These are phyloP conservation scores for Fusarium tricinctum DNA, from an alignment of 2,329 filamentous ascomycete genomes.

Conservation along the genomic window DNA sequence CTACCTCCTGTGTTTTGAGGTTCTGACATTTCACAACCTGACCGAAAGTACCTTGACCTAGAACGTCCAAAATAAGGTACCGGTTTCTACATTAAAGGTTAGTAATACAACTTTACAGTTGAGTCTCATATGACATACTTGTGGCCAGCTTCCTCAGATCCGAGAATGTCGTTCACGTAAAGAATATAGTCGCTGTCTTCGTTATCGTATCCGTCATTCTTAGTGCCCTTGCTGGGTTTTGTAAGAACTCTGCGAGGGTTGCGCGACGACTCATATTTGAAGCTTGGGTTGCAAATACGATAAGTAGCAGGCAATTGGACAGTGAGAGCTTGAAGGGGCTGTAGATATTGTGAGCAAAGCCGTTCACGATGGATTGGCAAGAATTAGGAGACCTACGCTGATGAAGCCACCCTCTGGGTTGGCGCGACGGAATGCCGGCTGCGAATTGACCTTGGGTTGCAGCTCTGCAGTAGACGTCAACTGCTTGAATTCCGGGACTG, in stretches of 20 bases:
- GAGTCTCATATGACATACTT: conserved; percentile 72
- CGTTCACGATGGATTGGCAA: not conserved
- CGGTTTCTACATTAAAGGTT: conserved; percentile 75
- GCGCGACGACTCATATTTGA: conserved; percentile 98
- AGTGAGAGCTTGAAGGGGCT: conserved; percentile 96
- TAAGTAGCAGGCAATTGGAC: conserved; percentile 94
- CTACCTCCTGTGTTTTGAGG: conserved; percentile 96
- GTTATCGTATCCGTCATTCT: conserved; percentile 99
- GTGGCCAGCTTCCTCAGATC: conserved; percentile 97
- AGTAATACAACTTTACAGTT: conserved; percentile 19
- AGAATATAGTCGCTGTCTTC: conserved; percentile 99
- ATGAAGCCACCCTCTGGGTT: conserved; percentile 98
- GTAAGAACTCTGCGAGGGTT: conserved; percentile 96
- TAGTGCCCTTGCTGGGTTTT: conserved; percentile 97
- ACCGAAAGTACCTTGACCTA: conserved; percentile 97
- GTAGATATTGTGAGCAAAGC: conserved; percentile 38
- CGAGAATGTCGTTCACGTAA: conserved; percentile 98
- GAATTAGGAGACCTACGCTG: conserved; percentile 73
- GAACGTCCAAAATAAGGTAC: conserved; percentile 95
- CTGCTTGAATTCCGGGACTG: conserved; percentile 90
- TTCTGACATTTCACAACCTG: conserved; percentile 99
- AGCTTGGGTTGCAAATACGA: conserved; percentile 96
- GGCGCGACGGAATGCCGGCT: conserved; percentile 91
- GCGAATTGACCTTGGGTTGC: conserved; percentile 84
- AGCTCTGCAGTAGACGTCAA: conserved; percentile 80